These are phyloP conservation scores for Excoecaria cochinchinensis DNA, from an alignment of 345 rosid genomes.

Conservation along the genomic window DNA sequence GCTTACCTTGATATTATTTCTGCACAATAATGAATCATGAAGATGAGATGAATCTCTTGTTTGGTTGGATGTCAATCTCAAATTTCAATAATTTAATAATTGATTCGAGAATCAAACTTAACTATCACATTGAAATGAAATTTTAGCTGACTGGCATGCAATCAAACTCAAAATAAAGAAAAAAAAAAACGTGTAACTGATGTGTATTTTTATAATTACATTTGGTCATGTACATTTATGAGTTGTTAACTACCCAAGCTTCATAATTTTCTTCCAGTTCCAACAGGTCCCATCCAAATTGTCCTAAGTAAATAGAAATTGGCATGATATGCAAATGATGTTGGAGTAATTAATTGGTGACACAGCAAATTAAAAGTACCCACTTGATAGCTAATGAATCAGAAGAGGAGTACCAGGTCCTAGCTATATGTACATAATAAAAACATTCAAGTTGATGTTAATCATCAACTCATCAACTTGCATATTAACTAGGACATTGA, in stretches of 20 bases:
- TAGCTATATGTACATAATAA: background rate
- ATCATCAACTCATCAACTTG: conserved; percentile 8
- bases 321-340: too few species aligned
- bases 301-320: too few species aligned
- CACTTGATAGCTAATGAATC: background rate
- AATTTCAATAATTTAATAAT: background rate
- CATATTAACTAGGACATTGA: background rate
- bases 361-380: background rate
- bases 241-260: too few species aligned
- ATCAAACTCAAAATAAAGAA: background rate
- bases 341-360: too few species aligned
- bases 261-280: too few species aligned
- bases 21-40: background rate
- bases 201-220: too few species aligned
- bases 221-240: too few species aligned
- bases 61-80: background rate
- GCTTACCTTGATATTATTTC: background rate
- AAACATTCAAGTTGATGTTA: background rate
- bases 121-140: background rate
- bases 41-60: background rate
- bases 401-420: background rate
- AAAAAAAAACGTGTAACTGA: background rate
- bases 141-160: background rate
- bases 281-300: too few species aligned
- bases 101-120: background rate